Evolutionary conservation across 345 rosid genomes (phyloP).

Genomic region (Carallia pectinifolia): DNA sequence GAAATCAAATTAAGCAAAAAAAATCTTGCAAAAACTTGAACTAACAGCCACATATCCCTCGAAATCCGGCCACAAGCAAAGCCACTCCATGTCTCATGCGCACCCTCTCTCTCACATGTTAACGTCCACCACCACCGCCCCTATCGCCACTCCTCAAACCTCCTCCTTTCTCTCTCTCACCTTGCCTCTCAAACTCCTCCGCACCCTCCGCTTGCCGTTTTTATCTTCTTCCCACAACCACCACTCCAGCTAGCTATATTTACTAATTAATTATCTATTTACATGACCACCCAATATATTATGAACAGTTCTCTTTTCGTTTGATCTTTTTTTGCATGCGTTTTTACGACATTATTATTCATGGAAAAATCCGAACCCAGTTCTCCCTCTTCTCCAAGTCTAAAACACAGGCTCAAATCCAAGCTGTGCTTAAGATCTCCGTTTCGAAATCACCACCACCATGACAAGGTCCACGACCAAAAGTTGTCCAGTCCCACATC

Average conservation of each 20-base stretch:
- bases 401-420: slow-evolving; percentile 31
- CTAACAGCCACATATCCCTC: too few species aligned
- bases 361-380: slow-evolving; percentile 2
- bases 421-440: slow-evolving; percentile 26
- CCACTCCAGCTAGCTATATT: too few species aligned
- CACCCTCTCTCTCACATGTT: background rate
- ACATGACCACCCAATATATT: too few species aligned
- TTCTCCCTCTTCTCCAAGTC: slow-evolving; percentile 18
- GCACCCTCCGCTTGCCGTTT: background rate
- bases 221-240: too few species aligned
- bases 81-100: background rate
- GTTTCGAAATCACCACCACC: slow-evolving; percentile 11
- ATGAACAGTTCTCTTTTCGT: too few species aligned
- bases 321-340: too few species aligned
- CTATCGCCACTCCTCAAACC: background rate
- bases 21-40: too few species aligned
- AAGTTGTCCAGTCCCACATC: background rate
- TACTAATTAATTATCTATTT: too few species aligned
- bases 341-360: background rate
- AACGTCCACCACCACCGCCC: background rate
- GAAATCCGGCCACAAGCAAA: too few species aligned
- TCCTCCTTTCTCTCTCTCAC: background rate
- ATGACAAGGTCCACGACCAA: background rate
- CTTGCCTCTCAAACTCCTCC: background rate
- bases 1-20: too few species aligned